These are phyloP conservation scores for Tuber magnatum DNA, from an alignment of 495 filamentous ascomycete species.

Conservation along the genomic window DNA sequence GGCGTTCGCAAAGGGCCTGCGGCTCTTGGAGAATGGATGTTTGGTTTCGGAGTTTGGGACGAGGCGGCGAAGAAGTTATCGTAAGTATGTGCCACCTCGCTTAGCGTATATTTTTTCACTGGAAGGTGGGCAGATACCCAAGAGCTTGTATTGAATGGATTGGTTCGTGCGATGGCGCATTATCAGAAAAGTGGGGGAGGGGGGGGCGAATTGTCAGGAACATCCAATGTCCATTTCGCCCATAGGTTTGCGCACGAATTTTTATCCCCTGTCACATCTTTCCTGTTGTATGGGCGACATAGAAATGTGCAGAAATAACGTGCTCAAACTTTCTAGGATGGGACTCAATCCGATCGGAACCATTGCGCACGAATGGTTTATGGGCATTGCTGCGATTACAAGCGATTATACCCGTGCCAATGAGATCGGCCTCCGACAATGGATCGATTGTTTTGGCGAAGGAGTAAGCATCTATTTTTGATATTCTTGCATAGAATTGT, in stretches of 20 bases:
- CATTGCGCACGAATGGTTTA: slow-evolving; percentile 98
- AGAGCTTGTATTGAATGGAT: slow-evolving; percentile 77
- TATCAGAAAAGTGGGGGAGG: slow-evolving; percentile 50
- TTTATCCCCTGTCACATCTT: neutral
- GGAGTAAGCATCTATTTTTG: slow-evolving; percentile 48
- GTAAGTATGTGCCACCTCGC: slow-evolving; percentile 41
- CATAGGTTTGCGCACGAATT: slow-evolving; percentile 20
- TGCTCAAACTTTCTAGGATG: slow-evolving; percentile 50
- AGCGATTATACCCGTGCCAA: slow-evolving; percentile 77
- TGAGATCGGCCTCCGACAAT: slow-evolving; percentile 72
- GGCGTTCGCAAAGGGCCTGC: slow-evolving; percentile 66
- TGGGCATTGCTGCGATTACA: slow-evolving; percentile 90
- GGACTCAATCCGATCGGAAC: slow-evolving; percentile 76
- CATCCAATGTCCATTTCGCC: slow-evolving; percentile 94
- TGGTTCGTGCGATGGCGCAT: slow-evolving; percentile 65
- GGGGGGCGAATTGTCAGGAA: slow-evolving; percentile 70
- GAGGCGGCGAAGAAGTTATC: slow-evolving; percentile 78
- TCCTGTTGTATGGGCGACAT: neutral
- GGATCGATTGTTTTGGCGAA: slow-evolving; percentile 86
- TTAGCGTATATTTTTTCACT: neutral
- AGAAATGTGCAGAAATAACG: slow-evolving; percentile 47
- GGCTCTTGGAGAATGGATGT: slow-evolving; percentile 72
- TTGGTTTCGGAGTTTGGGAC: slow-evolving; percentile 91
- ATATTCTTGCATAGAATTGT: neutral
- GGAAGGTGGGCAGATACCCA: slow-evolving; percentile 53